Evolutionary conservation across 345 rosid species (phyloP).

Genomic region (Gossypium thurberi): DNA sequence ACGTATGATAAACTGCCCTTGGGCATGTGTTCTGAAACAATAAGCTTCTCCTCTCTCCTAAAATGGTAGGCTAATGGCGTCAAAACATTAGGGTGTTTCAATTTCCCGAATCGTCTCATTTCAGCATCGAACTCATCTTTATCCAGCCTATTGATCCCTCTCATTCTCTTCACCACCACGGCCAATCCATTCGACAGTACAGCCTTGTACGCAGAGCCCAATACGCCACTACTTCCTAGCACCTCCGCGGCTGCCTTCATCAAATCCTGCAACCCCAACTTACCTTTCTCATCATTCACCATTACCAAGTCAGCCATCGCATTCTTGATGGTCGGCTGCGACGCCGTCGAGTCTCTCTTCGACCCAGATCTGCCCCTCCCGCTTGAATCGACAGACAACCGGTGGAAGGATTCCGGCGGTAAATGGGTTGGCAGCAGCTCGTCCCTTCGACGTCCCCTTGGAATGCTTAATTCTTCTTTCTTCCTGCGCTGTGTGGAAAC

Average conservation of each 20-base stretch:
- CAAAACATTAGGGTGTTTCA: slow-evolving; percentile 58
- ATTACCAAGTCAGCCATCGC: slow-evolving; percentile 42
- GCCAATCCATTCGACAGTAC: slow-evolving; percentile 56
- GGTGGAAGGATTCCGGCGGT: slow-evolving; percentile 7
- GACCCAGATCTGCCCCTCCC: slow-evolving; percentile 12
- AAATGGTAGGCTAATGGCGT: slow-evolving; percentile 78
- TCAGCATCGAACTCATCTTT: slow-evolving; percentile 58
- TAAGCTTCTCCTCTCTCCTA: slow-evolving; percentile 77
- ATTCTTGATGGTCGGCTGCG: slow-evolving; percentile 8
- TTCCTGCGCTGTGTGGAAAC: slow-evolving; percentile 17
- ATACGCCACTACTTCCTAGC: slow-evolving; percentile 72
- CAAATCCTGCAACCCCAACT: slow-evolving; percentile 62
- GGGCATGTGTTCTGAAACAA: slow-evolving; percentile 71
- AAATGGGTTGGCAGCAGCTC: slow-evolving; percentile 31
- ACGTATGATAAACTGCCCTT: slow-evolving; percentile 71
- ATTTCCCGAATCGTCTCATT: slow-evolving; percentile 58
- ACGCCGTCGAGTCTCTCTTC: neutral
- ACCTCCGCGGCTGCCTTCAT: slow-evolving; percentile 95
- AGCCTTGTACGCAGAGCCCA: slow-evolving; percentile 93
- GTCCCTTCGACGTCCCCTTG: slow-evolving; percentile 32
- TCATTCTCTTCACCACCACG: slow-evolving; percentile 82
- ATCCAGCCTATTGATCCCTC: slow-evolving; percentile 59
- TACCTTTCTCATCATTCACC: slow-evolving; percentile 59
- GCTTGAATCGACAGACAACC: slow-evolving; percentile 23
- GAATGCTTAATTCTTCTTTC: slow-evolving; percentile 37